These are phyloP conservation scores for Hypoxylon lenormandii DNA, from an alignment of 495 filamentous ascomycete genomes.

Conservation along the genomic window DNA sequence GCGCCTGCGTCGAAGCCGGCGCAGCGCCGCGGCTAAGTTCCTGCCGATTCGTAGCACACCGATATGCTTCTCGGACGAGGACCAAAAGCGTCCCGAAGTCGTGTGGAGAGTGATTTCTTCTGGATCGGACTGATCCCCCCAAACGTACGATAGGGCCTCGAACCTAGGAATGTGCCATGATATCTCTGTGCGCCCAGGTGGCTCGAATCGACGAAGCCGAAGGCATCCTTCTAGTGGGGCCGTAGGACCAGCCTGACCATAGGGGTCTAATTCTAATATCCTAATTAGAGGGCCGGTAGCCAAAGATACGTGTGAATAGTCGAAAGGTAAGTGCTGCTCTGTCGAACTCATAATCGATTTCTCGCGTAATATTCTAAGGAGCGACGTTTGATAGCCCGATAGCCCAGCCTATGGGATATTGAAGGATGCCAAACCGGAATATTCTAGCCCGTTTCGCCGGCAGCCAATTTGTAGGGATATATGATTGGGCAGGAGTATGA, in stretches of 20 bases:
- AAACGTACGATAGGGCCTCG: constrained; percentile 52
- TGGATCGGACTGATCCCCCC: constrained; percentile 36
- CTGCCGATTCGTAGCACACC: neutral
- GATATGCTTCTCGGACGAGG: neutral
- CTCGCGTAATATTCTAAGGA: too few relatives aligned
- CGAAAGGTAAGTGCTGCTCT: neutral
- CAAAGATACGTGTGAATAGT: neutral
- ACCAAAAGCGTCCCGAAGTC: neutral
- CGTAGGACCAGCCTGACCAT: neutral
- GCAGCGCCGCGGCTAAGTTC: constrained; percentile 3
- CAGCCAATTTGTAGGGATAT: too few relatives aligned
- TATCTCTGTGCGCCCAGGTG: constrained; percentile 1
- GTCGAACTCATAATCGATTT: neutral
- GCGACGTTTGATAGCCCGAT: too few relatives aligned
- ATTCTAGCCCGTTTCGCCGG: too few relatives aligned
- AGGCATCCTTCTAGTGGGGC: constrained; percentile 1
- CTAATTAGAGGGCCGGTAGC: neutral
- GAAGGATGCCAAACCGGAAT: too few relatives aligned
- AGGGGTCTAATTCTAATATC: constrained; percentile 3
- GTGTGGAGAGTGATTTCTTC: constrained; percentile 2
- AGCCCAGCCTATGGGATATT: too few relatives aligned
- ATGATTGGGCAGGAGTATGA: too few relatives aligned
- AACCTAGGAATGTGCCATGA: constrained; percentile 31
- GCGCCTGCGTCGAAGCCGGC: neutral
- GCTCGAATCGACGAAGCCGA: constrained; percentile 2